Conservation (phyloP, 805 yeast genomes). For the Spathaspora hagerdaliae region DNA sequence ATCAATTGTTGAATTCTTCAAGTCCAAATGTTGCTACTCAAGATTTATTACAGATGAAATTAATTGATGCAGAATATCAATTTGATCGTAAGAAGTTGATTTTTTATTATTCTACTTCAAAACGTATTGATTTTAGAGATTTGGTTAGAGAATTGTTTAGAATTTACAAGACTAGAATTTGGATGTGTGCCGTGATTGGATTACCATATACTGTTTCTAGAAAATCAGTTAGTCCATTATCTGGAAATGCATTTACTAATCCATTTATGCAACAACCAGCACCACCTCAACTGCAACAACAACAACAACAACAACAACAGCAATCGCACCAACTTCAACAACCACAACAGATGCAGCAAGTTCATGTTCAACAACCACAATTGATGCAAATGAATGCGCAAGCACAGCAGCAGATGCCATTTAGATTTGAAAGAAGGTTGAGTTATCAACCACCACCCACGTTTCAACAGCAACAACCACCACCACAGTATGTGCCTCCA, state of each 20-base stretch:
- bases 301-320: neutral
- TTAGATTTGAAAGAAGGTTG: slow-evolving; percentile 1
- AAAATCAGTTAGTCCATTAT: neutral
- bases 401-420: slow-evolving; percentile 1
- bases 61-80: slow-evolving; percentile 76
- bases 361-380: neutral
- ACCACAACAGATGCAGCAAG: slow-evolving; percentile 1
- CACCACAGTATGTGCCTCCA: neutral
- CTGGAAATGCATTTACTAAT: neutral
- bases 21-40: slow-evolving; percentile 3
- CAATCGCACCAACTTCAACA: neutral
- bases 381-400: neutral
- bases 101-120: slow-evolving; percentile 57
- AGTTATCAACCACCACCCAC: slow-evolving; percentile 4
- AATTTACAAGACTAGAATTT: slow-evolving; percentile 73
- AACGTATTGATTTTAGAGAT: slow-evolving; percentile 69
- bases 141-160: slow-evolving; percentile 70
- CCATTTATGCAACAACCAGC: slow-evolving; percentile 1
- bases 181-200: slow-evolving; percentile 72
- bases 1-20: slow-evolving; percentile 1
- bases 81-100: slow-evolving; percentile 76
- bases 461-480: neutral
- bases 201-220: slow-evolving; percentile 23
- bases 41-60: slow-evolving; percentile 44
- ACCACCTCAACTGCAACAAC: neutral